Evolutionary conservation across 495 filamentous ascomycete species (phyloP), one percentile per base, ranked within the genome.

Genomic region (Paragyromitra xinjiangensis): DNA sequence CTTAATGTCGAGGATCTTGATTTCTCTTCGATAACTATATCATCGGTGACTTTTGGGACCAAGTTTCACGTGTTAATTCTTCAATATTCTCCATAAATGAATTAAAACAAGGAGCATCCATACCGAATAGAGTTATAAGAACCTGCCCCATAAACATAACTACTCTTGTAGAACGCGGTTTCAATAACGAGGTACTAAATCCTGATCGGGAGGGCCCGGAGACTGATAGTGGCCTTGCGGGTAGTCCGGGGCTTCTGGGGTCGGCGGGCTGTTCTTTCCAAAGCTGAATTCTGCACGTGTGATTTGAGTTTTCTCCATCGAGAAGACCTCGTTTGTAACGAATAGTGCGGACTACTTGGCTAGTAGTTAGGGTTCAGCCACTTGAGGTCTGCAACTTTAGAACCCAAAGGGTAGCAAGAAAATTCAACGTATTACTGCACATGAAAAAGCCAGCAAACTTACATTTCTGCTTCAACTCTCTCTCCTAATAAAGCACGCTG

Each of bases 271-370:
- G 19, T 24, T 79, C 76, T 63, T 65, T 78, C 80, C 80, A 82
- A 14, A 82, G 64, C 45, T 82, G 80, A 19, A 81, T 26, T n/a
- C 80, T 78, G n/a, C 80, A 77, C 50, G 44, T 55, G 50, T 82
- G 68, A 55, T 74, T 70, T 39, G 37, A 64, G 58, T 81, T 64
- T 40, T 78, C 70, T 6, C 79, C 79, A 4, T 75, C 73, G 6
- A 79, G 64, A 19, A 81, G 40, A 1, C 64, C 63, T 22, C 70
- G 75, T 11, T 80, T 81, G 37, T 81, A 82, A 19, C 75, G 80
- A 62, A 82, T 65, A 29, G 65, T 65, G 6, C 69, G 75, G 19
- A 82, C 68, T 39, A 59, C 64, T 78, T 72, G 78, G 29, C 66
- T 69, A 42, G 26, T 69, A 42, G 26, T 26, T 8, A 24, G 48